Conservation (phyloP, 2,329 filamentous ascomycete genomes). For the Rhynchosporium graminicola region DNA sequence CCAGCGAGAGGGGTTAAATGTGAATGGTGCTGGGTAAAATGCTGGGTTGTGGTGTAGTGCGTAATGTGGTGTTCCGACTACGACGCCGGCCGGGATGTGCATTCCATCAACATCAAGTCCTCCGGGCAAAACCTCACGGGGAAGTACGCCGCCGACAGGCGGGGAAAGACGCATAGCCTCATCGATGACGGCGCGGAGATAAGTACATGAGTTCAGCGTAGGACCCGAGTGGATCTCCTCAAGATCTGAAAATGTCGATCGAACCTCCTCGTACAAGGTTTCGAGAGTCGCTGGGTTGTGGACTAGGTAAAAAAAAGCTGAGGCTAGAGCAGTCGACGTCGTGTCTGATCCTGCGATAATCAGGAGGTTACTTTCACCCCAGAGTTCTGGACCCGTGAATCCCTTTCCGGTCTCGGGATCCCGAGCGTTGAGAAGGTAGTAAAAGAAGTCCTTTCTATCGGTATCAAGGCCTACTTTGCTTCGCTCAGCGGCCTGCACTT, state of each 20-base stretch:
- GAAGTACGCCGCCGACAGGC: conserved; percentile 36
- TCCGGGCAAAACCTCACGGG: conserved; percentile 27
- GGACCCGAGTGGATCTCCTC: conserved; percentile 41
- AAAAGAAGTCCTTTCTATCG: conserved; percentile 58
- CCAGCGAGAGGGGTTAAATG: conserved; percentile 50
- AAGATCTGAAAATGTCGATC: conserved; percentile 28
- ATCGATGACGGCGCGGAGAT: conserved; percentile 48
- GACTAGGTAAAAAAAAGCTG: conserved; percentile 41
- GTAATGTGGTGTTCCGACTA: conserved; percentile 48
- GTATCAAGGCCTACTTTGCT: conserved; percentile 61
- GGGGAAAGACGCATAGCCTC: conserved; percentile 38
- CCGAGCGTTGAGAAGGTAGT: conserved; percentile 69
- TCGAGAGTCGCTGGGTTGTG: conserved; percentile 39
- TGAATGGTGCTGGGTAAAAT: conserved; percentile 46
- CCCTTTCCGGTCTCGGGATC: conserved; percentile 65
- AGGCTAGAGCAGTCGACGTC: conserved; percentile 36
- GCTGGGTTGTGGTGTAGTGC: conserved; percentile 47
- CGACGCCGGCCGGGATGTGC: conserved; percentile 44
- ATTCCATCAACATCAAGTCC: conserved; percentile 35
- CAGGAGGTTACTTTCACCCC: conserved; percentile 32
- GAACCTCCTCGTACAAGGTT: conserved; percentile 37
- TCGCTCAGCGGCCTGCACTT: conserved; percentile 64
- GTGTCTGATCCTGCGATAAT: conserved; percentile 44
- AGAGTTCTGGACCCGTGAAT: conserved; percentile 41
- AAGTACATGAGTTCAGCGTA: conserved; percentile 41